These are phyloP conservation scores for Pestalotiopsis sp. DNA, from an alignment of 2,329 filamentous ascomycete genomes.

Conservation along the genomic window DNA sequence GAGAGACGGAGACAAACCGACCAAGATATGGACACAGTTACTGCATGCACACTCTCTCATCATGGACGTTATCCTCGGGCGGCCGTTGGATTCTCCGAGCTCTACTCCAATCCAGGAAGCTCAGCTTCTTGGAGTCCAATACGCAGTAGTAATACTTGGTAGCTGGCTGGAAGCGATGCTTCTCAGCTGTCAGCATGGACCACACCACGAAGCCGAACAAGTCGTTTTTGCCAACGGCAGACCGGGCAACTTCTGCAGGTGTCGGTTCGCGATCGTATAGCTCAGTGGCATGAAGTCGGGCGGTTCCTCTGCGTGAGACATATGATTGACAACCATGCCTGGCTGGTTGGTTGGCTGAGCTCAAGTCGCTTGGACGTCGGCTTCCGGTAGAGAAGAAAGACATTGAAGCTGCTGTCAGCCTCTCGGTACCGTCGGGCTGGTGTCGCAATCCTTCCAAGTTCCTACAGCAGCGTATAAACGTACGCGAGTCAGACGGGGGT, in stretches of 20 bases:
- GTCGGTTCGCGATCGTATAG: not conserved
- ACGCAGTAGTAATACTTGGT: not conserved
- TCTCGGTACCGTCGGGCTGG: not conserved
- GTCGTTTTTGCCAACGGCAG: not conserved
- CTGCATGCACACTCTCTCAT: not conserved
- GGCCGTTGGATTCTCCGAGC: not conserved
- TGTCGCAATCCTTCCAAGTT: not conserved
- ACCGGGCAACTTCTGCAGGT: too few relatives aligned
- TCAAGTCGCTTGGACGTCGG: not conserved
- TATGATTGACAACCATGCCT: not conserved
- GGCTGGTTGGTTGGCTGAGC: not conserved
- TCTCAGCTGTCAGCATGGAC: not conserved
- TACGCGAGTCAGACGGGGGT: not conserved
- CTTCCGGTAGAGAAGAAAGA: not conserved
- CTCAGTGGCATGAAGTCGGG: not conserved
- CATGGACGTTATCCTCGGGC: not conserved
- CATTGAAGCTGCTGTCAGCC: not conserved
- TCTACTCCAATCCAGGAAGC: not conserved
- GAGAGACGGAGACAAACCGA: not conserved
- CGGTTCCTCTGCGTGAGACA: not conserved
- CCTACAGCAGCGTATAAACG: not conserved
- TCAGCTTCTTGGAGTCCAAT: not conserved
- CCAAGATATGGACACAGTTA: not conserved
- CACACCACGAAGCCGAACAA: not conserved
- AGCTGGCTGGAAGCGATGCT: not conserved